Conservation (phyloP, 306 rosid genomes). For the Lupinus albus region DNA sequence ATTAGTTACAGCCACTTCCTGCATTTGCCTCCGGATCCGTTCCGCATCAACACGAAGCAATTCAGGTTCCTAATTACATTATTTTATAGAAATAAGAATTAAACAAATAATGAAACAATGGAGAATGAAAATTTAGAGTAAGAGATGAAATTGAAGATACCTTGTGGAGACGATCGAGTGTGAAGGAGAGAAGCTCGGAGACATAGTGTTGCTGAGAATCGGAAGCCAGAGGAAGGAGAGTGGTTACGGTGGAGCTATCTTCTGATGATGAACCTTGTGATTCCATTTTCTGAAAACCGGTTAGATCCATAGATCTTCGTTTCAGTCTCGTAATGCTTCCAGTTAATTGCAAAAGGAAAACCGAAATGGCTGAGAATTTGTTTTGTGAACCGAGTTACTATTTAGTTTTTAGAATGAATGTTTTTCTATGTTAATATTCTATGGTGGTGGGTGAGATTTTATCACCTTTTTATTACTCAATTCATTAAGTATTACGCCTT, state of each 20-base stretch:
- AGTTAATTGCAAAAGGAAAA: too few relatives aligned
- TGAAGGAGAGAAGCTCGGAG: slow-evolving; percentile 94
- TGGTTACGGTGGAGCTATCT: slow-evolving; percentile 45
- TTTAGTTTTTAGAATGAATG: too few relatives aligned
- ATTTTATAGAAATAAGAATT: background rate
- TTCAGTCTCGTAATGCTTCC: too few relatives aligned
- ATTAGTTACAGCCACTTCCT: slow-evolving; percentile 91
- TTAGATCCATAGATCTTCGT: too few relatives aligned
- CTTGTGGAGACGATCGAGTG: slow-evolving; percentile 97
- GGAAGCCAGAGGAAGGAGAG: slow-evolving; percentile 79
- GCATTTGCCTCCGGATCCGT: slow-evolving; percentile 97
- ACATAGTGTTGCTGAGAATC: slow-evolving; percentile 92
- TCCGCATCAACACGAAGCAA: slow-evolving; percentile 98
- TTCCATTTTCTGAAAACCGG: slow-evolving; percentile 48
- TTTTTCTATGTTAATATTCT: too few relatives aligned
- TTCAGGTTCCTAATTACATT: slow-evolving; percentile 73
- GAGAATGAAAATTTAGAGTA: too few relatives aligned
- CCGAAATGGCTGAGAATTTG: too few relatives aligned
- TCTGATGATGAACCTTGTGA: slow-evolving; percentile 48
- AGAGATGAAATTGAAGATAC: slow-evolving; percentile 35
- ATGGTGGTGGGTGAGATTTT: too few relatives aligned
- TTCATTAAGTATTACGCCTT: too few relatives aligned
- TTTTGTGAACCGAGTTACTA: too few relatives aligned
- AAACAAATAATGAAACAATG: too few relatives aligned
- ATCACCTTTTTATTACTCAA: too few relatives aligned